A percentile compares a stretch with the other conserved stretches of the same genome.
Evolutionary conservation across 495 filamentous ascomycete genomes (phyloP).

Genomic region (Eremomyces bilateralis): DNA sequence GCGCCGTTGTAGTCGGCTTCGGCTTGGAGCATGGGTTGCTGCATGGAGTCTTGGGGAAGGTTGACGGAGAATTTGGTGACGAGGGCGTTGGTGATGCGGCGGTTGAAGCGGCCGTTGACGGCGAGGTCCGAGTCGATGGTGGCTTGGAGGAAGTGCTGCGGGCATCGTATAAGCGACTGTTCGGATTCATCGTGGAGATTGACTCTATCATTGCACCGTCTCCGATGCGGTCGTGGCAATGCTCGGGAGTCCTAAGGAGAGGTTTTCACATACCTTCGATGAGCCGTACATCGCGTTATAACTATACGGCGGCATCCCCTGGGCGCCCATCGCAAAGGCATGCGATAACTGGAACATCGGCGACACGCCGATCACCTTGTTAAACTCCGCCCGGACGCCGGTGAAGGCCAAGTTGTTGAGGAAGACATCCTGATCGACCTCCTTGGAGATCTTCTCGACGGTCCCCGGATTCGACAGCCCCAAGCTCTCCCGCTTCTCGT

Average conservation of each 20-base stretch:
- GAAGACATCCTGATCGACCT: constrained; percentile 88
- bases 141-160: constrained; percentile 80
- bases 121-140: constrained; percentile 78
- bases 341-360: constrained; percentile 96
- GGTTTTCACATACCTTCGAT: constrained; percentile 68
- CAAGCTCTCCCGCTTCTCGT: constrained; percentile 62
- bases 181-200: too few relatives aligned
- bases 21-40: constrained; percentile 58
- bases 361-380: constrained; percentile 77
- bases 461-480: constrained; percentile 82
- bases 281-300: constrained; percentile 88
- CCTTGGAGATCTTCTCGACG: constrained; percentile 72
- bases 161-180: not conserved
- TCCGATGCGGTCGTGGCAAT: not conserved
- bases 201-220: too few relatives aligned
- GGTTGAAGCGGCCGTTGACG: constrained; percentile 70
- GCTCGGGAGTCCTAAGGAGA: too few relatives aligned
- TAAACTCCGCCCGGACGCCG: constrained; percentile 83
- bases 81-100: constrained; percentile 53
- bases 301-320: constrained; percentile 74
- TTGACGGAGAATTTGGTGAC: constrained; percentile 71
- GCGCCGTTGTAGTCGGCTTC: constrained; percentile 85
- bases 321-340: constrained; percentile 77
- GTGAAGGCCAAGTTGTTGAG: constrained; percentile 89
- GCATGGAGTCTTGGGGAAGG: constrained; percentile 49